Evolutionary conservation across 805 yeast species (phyloP), one percentile per base, ranked within the genome.

Genomic region (Candida germanica): DNA sequence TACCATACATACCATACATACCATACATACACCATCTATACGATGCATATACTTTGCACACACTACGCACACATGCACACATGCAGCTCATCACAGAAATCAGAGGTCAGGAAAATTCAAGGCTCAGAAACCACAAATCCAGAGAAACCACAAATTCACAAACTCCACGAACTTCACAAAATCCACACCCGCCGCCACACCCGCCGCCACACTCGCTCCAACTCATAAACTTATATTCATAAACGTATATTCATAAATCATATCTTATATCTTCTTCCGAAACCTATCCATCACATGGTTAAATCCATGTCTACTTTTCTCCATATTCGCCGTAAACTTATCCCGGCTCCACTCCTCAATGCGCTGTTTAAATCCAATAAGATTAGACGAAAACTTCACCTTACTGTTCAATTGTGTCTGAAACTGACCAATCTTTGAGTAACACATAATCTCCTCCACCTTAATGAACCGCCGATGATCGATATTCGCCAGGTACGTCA

Each of bases 301-400:
- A 73, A 89, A 73, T 3, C 96, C 96, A 43, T 74, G 64, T 44
- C 86, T 72, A 12, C 88, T 78, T 45, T 75, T 77, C 35, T 59
- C 64, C 42, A 85, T 64, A 53, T 87, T 84, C 37, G 80, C 80
- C 30, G 76, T 69, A 55, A 89, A 87, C 55, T 73, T 75, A 14
- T 69, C 69, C 49, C 75, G 79, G 19, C 94, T 79, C 95, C 96
- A 87, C 22, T 69, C 68, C 58, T 89, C 98, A 35, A 89, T 85
- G 44, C 80, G 70, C 51, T 79, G 77, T 51, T 77, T 82, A 47
- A 89, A 68, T 1, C 85, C 83, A 31, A 63, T 30, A 49, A 87
- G 79, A 27, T 85, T 85, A 20, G 87, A 76, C 13, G 82, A 73
- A 44, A 89, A 85, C 47, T 74, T 76, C 13, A 87, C 96, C 26